Evolutionary conservation across 1,139 yeast species (phyloP), one percentile per base, ranked within the genome.

Genomic region (Suhomyces ambrosiae): DNA sequence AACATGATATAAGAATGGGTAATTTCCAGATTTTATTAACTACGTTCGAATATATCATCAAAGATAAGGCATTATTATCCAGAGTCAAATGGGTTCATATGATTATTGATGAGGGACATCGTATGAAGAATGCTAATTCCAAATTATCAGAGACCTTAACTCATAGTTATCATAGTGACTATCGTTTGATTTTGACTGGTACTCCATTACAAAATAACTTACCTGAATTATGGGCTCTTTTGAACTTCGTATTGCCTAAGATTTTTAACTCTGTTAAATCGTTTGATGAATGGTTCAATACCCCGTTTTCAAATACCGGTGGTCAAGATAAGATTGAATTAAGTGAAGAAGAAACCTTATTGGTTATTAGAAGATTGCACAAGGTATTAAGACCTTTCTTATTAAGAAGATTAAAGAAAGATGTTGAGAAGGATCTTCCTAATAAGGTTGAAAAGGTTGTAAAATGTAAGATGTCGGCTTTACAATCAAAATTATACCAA

Each of bases 351-450:
- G 98, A 92, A 65, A 85, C 96, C 13, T 71, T 92, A 48, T 80
- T 92, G 69, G 87, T 92, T 42, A 92, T 92, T 56, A 76, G 97
- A 61, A 87, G 98, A 78, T 76, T 92, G 58, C 98, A 92, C 63
- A 92, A 92, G 61, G 98, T 92, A 16, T 74, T 92, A 56, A 79
- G 98, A 58, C 98, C 98, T 3, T 92, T 92, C 75, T 71, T 92
- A 52, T 72, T 92, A 54, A 82, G 98, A 67, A 84, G 98, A 70
- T 76, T 92, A 67, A 92, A 92, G 68, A 90, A 89, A 61, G 98
- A 92, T 69, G 98, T 92, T 26, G 98, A 92, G 59, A 90, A 89
- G 58, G 97, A 90, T 58, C 75, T 92, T 49, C 98, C 98, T 2
- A 90, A 88, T 58, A 92, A 92, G 69, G 87, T 92, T 38, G 98